Evolutionary conservation across 2,329 filamentous ascomycete species (phyloP).

Genomic region (Emergomyces africanus): DNA sequence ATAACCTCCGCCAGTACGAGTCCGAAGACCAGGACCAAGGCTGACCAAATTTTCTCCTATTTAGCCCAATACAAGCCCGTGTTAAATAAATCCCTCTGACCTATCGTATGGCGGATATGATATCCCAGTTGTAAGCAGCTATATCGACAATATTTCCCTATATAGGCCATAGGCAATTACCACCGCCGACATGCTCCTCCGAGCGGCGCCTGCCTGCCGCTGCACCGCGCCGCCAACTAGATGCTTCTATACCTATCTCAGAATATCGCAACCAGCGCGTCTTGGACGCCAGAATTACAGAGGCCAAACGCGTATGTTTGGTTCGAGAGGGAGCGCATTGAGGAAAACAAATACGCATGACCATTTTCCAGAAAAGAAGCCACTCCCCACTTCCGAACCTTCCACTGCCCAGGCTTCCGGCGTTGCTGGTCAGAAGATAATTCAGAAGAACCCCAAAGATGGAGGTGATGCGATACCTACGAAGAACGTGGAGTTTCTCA

Average conservation of each 20-base stretch:
- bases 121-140: neutral
- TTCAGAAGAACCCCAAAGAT: constrained; percentile 7
- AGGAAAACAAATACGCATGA: constrained; percentile 14
- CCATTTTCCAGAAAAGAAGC: constrained; percentile 11
- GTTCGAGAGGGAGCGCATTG: constrained; percentile 13
- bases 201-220: constrained; percentile 24
- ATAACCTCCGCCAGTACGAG: neutral
- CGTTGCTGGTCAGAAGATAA: neutral
- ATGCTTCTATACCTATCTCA: constrained; percentile 13
- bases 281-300: constrained; percentile 14
- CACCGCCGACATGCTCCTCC: constrained; percentile 21
- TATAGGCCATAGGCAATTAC: neutral
- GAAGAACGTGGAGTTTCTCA: constrained; percentile 46
- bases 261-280: constrained; percentile 14
- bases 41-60: neutral
- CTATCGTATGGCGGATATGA: neutral
- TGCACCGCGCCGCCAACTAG: constrained; percentile 19
- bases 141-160: neutral
- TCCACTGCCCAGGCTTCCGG: neutral
- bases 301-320: constrained; percentile 20
- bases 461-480: constrained; percentile 16
- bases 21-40: neutral
- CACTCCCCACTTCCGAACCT: constrained; percentile 1
- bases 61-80: neutral
- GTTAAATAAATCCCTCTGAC: neutral